These are phyloP conservation scores for Suillus tomentosus DNA, from an alignment of 768 basidiomycete species.

Conservation along the genomic window DNA sequence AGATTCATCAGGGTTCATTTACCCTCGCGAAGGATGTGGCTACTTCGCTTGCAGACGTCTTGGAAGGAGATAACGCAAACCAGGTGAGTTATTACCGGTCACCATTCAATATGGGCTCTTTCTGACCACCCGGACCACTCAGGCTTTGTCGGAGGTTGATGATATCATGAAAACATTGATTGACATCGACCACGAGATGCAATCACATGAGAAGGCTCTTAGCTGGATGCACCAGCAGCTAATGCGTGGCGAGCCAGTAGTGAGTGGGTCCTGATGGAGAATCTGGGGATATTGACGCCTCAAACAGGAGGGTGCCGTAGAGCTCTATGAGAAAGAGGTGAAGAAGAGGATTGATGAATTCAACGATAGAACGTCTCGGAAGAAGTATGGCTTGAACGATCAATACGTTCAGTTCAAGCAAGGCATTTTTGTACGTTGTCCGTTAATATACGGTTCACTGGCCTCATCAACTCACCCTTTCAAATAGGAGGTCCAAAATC, in stretches of 20 bases:
- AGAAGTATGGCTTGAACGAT: slow-evolving; percentile 71
- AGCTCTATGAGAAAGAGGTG: slow-evolving; percentile 52
- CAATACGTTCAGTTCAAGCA: slow-evolving; percentile 65
- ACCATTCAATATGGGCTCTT: not conserved
- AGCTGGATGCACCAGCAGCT: slow-evolving; percentile 59
- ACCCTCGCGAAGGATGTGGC: slow-evolving; percentile 53
- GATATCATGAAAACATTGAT: slow-evolving; percentile 65
- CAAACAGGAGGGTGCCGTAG: slow-evolving; percentile 52
- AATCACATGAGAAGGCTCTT: slow-evolving; percentile 53
- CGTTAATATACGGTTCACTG: slow-evolving; percentile 3
- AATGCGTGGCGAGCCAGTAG: slow-evolving; percentile 58
- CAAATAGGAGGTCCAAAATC: slow-evolving; percentile 64
- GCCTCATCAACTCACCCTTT: slow-evolving; percentile 4
- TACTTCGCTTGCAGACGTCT: slow-evolving; percentile 60
- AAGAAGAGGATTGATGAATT: slow-evolving; percentile 48
- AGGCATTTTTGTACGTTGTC: slow-evolving; percentile 59
- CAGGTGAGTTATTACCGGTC: slow-evolving; percentile 42
- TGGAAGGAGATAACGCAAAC: slow-evolving; percentile 52
- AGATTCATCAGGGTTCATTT: slow-evolving; percentile 46
- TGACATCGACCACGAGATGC: slow-evolving; percentile 65
- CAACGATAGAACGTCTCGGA: slow-evolving; percentile 63
- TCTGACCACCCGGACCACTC: slow-evolving; percentile 7
- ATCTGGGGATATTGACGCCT: slow-evolving; percentile 10
- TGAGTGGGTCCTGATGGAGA: slow-evolving; percentile 34
- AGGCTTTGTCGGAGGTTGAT: slow-evolving; percentile 63